Percentiles rank a stretch among this genome's conserved stretches.
Conservation (phyloP, 495 filamentous ascomycete genomes). For the Neurospora sp. region DNA sequence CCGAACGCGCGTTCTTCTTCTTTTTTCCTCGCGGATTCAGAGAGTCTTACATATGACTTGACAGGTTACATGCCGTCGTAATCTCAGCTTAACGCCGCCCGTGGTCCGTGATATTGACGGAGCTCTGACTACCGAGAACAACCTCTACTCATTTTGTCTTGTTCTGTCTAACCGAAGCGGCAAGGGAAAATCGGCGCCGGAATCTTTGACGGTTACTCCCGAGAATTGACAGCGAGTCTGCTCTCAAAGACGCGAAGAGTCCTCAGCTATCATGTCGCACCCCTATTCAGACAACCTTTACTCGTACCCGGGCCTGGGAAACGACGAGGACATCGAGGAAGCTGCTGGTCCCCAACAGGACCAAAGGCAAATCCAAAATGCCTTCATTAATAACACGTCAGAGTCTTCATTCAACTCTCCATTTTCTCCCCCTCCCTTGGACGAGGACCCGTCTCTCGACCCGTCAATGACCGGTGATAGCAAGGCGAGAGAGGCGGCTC, state of each 20-base stretch:
- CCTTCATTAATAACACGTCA: neutral
- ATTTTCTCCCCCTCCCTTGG: neutral
- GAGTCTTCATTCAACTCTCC: neutral
- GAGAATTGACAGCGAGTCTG: neutral
- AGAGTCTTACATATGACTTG: neutral
- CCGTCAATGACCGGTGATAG: conserved; percentile 22
- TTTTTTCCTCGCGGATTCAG: neutral
- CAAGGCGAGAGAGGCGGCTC: conserved; percentile 31
- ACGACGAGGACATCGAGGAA: conserved; percentile 22
- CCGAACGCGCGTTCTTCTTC: neutral
- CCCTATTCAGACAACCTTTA: conserved; percentile 39
- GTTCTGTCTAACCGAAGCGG: neutral
- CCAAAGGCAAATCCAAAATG: neutral
- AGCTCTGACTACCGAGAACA: neutral
- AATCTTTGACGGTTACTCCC: neutral
- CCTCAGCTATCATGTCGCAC: neutral
- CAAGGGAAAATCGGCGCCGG: neutral
- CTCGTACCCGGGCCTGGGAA: conserved; percentile 25
- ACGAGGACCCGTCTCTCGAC: neutral
- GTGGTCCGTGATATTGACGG: neutral
- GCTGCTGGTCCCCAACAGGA: neutral
- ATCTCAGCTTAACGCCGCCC: neutral
- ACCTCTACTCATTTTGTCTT: neutral
- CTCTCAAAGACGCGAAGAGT: neutral
- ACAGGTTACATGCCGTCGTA: neutral